These are phyloP conservation scores for Tricholoma matsutake DNA, from an alignment of 768 basidiomycete species.

Conservation along the genomic window DNA sequence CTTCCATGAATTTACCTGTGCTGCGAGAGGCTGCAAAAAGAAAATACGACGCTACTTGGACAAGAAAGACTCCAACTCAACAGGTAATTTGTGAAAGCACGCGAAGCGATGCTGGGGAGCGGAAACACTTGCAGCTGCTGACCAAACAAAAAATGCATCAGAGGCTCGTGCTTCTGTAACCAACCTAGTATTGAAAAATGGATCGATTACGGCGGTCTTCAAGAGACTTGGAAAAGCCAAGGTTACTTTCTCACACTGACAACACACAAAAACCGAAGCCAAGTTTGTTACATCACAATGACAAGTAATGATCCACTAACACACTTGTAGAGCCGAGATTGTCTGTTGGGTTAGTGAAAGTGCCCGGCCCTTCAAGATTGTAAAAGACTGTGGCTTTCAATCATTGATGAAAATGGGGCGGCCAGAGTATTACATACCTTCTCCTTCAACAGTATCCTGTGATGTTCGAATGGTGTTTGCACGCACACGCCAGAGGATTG, in stretches of 20 bases:
- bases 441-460: no score
- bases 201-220: constrained; percentile 26
- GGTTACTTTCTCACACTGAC: constrained; percentile 29
- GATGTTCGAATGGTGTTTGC: no score
- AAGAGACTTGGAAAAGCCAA: constrained; percentile 24
- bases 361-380: no score
- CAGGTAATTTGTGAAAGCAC: constrained; percentile 28
- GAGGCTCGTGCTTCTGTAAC: not conserved
- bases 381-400: no score
- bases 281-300: constrained; percentile 14
- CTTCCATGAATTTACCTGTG: not conserved
- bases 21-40: no score
- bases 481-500: no score
- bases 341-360: no score
- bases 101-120: constrained; percentile 27
- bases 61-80: constrained; percentile 24
- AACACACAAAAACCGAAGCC: no score
- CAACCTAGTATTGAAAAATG: constrained; percentile 17
- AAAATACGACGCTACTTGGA: no score
- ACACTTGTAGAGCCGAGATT: no score
- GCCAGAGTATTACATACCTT: no score
- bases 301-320: not conserved
- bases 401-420: no score
- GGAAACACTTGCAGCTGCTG: constrained; percentile 20
- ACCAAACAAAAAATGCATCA: constrained; percentile 7